Conservation (phyloP, 306 rosid genomes). For the Trifolium fragiferum region DNA sequence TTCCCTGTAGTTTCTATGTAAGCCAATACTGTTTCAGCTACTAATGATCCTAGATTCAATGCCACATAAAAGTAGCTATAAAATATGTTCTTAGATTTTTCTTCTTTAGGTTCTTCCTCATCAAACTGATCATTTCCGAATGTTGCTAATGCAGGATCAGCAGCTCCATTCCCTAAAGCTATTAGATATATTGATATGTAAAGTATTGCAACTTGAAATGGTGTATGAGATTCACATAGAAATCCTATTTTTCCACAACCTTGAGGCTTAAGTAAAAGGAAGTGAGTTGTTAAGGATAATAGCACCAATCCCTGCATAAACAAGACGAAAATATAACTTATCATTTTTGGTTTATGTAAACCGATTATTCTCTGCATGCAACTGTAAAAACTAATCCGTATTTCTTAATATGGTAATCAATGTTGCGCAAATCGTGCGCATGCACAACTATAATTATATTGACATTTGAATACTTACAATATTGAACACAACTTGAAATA, state of each 20-base stretch:
- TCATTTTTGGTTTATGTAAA: background rate
- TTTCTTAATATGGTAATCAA: no score
- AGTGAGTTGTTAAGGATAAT: conserved; percentile 56
- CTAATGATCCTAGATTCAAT: conserved; percentile 58
- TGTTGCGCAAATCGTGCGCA: no score
- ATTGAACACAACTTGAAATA: conserved; percentile 55
- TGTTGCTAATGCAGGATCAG: conserved; percentile 65
- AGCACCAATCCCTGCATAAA: conserved; percentile 56
- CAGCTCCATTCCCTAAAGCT: conserved; percentile 69
- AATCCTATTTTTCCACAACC: conserved; percentile 63
- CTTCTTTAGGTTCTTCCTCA: conserved; percentile 57
- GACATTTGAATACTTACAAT: conserved; percentile 48
- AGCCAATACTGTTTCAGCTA: conserved; percentile 61
- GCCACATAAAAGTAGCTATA: conserved; percentile 72
- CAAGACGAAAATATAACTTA: background rate
- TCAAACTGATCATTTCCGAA: conserved; percentile 68
- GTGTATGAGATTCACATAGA: conserved; percentile 54
- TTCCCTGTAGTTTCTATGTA: conserved; percentile 60
- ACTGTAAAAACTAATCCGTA: background rate
- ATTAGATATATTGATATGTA: conserved; percentile 61
- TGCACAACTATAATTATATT: background rate
- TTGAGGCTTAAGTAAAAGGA: conserved; percentile 53
- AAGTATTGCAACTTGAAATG: conserved; percentile 49
- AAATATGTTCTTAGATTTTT: conserved; percentile 52
- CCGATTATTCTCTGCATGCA: background rate